A percentile compares a stretch with the other conserved stretches of the same genome.
Evolutionary conservation across 2,329 filamentous ascomycete species (phyloP).

Genomic region (Alternaria solani): DNA sequence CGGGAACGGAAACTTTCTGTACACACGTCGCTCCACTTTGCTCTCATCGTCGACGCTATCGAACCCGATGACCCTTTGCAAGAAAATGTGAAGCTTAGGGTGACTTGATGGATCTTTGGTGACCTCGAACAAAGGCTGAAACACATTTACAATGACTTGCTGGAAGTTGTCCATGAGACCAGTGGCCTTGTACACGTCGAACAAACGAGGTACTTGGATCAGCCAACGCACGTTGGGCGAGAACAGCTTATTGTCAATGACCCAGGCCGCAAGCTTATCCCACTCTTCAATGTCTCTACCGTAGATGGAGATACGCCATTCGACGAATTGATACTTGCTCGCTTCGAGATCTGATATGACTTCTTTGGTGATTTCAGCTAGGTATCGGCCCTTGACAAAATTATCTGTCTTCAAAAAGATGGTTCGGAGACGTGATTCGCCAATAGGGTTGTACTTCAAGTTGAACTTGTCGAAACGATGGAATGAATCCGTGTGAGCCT

Average conservation of each 20-base stretch:
- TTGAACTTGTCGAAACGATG: constrained; percentile 99
- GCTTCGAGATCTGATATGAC: constrained; percentile 97
- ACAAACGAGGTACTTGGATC: constrained; percentile 92
- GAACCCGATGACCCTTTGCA: constrained; percentile 95
- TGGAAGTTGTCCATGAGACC: constrained; percentile 89
- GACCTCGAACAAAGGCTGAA: constrained; percentile 92
- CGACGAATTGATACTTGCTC: constrained; percentile 99
- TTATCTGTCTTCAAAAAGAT: constrained; percentile 99
- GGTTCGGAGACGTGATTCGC: constrained; percentile 92
- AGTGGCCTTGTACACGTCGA: constrained; percentile 92
- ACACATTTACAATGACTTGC: constrained; percentile 88
- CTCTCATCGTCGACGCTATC: constrained; percentile 98
- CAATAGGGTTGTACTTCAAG: constrained; percentile 96
- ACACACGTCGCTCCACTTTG: constrained; percentile 93
- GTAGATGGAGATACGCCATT: constrained; percentile 98
- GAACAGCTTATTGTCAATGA: constrained; percentile 97
- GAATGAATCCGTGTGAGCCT: constrained; percentile 97
- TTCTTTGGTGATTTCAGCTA: constrained; percentile 97
- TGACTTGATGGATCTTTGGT: constrained; percentile 86
- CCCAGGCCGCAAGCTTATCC: constrained; percentile 97
- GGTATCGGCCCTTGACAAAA: constrained; percentile 91
- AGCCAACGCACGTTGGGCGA: constrained; percentile 98
- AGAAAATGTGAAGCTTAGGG: constrained; percentile 91
- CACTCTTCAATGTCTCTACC: constrained; percentile 91
- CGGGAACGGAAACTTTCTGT: constrained; percentile 92